These are phyloP conservation scores for Mucor saturninus DNA, from an alignment of 371 early-diverging fungal genomes.

Conservation along the genomic window DNA sequence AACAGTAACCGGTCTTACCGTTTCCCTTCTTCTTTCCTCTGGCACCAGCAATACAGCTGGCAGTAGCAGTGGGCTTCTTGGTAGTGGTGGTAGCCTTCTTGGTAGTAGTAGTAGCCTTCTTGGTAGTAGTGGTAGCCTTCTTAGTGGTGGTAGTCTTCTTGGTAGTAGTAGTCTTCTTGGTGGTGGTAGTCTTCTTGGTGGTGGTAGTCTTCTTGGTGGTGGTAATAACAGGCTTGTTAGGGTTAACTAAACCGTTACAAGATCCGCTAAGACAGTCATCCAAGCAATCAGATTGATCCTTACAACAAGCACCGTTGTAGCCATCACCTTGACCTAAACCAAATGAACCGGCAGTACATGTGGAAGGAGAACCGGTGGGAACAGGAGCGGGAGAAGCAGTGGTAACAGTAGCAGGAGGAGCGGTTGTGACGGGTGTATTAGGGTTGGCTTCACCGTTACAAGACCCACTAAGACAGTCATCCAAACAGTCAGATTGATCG, in stretches of 20 bases:
- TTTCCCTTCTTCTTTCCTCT: constrained; percentile 24
- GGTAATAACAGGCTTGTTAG: constrained; percentile 3
- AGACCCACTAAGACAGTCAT: constrained; percentile 17
- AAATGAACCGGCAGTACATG: constrained; percentile 10
- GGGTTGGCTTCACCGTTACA: background rate
- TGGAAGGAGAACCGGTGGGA: constrained; percentile 4
- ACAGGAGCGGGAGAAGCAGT: background rate
- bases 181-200: constrained; percentile 12
- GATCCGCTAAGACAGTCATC: constrained; percentile 18
- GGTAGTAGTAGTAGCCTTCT: constrained; percentile 8
- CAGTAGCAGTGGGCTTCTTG: constrained; percentile 11
- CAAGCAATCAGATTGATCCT: constrained; percentile 15
- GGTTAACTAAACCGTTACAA: constrained; percentile 24
- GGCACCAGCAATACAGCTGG: constrained; percentile 6
- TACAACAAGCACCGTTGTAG: constrained; percentile 23
- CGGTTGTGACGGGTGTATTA: background rate
- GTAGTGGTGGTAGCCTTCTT: constrained; percentile 16
- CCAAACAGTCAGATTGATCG: constrained; percentile 22
- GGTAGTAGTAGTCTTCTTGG: constrained; percentile 15
- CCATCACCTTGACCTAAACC: constrained; percentile 19
- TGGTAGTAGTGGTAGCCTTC: constrained; percentile 3
- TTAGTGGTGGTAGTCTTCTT: constrained; percentile 12
- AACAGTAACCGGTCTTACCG: constrained; percentile 29
- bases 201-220: constrained; percentile 11
- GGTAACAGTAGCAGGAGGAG: constrained; percentile 4